Base-by-base conservation (phyloP, 768 basidiomycete species). In the Panellus pusillus region DNA sequence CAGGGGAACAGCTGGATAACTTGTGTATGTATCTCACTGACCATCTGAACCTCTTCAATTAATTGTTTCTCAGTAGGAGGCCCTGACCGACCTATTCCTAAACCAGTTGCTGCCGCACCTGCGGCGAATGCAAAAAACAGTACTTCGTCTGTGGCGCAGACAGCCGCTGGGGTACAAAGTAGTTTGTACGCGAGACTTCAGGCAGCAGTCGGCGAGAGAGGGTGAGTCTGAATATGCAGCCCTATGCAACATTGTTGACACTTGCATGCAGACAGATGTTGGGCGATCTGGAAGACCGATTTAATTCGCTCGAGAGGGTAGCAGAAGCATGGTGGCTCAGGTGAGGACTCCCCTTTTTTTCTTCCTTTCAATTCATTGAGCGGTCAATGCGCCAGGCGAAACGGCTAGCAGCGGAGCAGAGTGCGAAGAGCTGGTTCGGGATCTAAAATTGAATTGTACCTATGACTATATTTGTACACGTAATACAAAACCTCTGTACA, bases 281-380 rank as follows among this genome's bases (percentile, higher is more conserved):
- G 4, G 79, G 75, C 15, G 76, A 83, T 53, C 65, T 87, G 39
- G 82, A 86, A 62, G 80, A 85, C 41, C 77, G 78, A 4, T 81
- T 89, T 61, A 79, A 83, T 47, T 76, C 81, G 0, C 66, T 89
- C n/a, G 84, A 83, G 72, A 81, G 53, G 86, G 85, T 4, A 87
- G 84, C 62, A 81, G 74, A 63, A 79, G 71, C 58, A 86, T 89
- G 85, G 77, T 82, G 1, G 63, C 75, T 1, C 84, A 89, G 77
- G 85, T 84, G 50, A 51, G 24, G 24, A 24, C 24, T 24, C 24
- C 24, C 59, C 38, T 12, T 49, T 19, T 35, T 41, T n/a, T 13
- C 20, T 41, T n/a, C 9, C 17, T 38, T 42, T 14, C 12, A 35
- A 20, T 40, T 38, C 37, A 45, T 46, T 29, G 19, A 28, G 28